Percentiles rank a stretch among this genome's conserved stretches.
Evolutionary conservation across 331 rosid genomes (phyloP).

Genomic region (Malus hybrid): DNA sequence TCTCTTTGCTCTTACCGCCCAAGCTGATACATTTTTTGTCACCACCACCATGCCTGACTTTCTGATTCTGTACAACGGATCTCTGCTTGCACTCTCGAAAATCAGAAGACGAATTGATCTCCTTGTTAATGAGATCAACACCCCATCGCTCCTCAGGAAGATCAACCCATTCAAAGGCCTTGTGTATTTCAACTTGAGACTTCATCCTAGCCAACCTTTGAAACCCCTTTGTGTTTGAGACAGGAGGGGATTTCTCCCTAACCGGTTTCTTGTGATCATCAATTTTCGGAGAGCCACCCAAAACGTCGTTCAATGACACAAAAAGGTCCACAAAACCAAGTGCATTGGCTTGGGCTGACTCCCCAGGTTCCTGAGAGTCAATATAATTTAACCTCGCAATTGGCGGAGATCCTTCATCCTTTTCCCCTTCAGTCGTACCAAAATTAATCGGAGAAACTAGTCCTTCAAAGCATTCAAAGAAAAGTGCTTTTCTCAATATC

Average conservation of each 20-base stretch:
- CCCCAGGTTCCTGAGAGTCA: constrained; percentile 34
- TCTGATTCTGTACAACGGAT: constrained; percentile 18
- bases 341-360: constrained; percentile 44
- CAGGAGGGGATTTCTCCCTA: constrained; percentile 39
- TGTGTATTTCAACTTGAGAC: constrained; percentile 24
- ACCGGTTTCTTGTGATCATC: constrained; percentile 11
- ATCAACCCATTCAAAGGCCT: constrained; percentile 37
- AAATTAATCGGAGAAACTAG: too few species aligned
- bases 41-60: constrained; percentile 17
- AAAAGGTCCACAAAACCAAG: constrained; percentile 57
- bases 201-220: constrained; percentile 44
- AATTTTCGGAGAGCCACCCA: constrained; percentile 25
- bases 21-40: constrained; percentile 17
- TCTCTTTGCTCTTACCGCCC: constrained; percentile 20
- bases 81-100: constrained; percentile 16
- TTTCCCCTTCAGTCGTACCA: constrained; percentile 20
- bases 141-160: constrained; percentile 18
- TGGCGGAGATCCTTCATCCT: constrained; percentile 4
- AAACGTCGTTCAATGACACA: constrained; percentile 30
- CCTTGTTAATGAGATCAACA: constrained; percentile 3
- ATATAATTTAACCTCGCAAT: constrained; percentile 16
- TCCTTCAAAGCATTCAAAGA: background rate
- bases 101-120: constrained; percentile 8
- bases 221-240: constrained; percentile 31
- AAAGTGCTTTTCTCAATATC: constrained; percentile 7